Base-by-base conservation (phyloP, 2,329 filamentous ascomycete genomes). In the Chaetomium globosum region DNA sequence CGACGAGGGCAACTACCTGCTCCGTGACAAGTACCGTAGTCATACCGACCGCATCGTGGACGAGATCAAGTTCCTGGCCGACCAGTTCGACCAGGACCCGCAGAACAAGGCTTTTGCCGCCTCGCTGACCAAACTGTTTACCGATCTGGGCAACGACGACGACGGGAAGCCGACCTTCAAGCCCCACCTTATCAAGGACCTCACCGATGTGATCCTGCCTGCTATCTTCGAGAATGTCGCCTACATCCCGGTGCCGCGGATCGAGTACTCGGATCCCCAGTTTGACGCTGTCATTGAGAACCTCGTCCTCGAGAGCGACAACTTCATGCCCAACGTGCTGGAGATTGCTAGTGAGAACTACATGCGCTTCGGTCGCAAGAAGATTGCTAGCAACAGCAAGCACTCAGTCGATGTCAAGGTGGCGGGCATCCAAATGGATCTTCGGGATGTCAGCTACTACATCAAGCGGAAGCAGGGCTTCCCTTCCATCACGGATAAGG, bases 381-480 rank as follows among this genome's bases (percentile, higher is more conserved):
- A 89, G 76, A 84, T 93, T 72, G 81, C 85, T 73, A 96, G 85
- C 83, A 92, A 89, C 82, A 89, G 87, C 77, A 89, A 91, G 78
- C 93, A 97, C 79, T 82, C 84, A 1, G 74, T 94, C 70, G 92
- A 95, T 82, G 83, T 98, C 68, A 90, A 92, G 67, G 90, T 95
- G 3, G 90, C 91, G 28, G 94, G 95, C 61, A 85, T 99, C 49
- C 95, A 99, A 82, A 93, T 94, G 82, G 95, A 99, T 71, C 83
- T 98, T 53, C 86, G 85, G 69, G 92, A 97, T 74, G 92, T 99
- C 68, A 92, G 91, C 77, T 98, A 93, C 84, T 93, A 98, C 78
- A 84, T 99, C 79, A 95, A 95, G 81, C 91, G 89, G 80, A 98
- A 99, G 86, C 82, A 93, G 73, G 94, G 95, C 9, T 97, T 97